phyloP scores from a whole-genome alignment of 2,329 filamentous ascomycete species.

The Colletotrichum tabaci region DNA sequence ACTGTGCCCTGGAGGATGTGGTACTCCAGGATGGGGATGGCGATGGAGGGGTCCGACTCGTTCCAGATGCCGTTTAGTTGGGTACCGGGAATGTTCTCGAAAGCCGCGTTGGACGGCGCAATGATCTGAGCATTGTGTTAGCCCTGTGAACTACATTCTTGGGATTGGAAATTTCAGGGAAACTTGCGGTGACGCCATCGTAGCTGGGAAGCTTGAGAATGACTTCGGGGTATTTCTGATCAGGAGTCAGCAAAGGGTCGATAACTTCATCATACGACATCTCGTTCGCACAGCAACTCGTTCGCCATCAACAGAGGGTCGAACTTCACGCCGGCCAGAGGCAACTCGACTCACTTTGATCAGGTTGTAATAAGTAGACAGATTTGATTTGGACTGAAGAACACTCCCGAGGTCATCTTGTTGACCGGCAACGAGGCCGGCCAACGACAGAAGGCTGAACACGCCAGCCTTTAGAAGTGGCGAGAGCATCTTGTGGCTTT shows the following conservation, averaged over 20 bases:
- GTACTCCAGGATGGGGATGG: slow-evolving; percentile 70
- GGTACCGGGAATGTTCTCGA: slow-evolving; percentile 68
- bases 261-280: background rate
- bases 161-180: background rate
- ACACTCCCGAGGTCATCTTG: slow-evolving; percentile 56
- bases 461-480: background rate
- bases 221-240: slow-evolving; percentile 63
- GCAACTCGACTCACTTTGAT: slow-evolving; percentile 54
- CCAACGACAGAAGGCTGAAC: background rate
- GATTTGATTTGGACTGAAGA: slow-evolving; percentile 56
- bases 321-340: background rate
- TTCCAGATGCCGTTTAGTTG: slow-evolving; percentile 63
- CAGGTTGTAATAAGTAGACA: slow-evolving; percentile 60
- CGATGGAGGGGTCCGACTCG: slow-evolving; percentile 59
- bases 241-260: background rate
- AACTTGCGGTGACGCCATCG: slow-evolving; percentile 60
- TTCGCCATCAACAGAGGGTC: too few relatives aligned
- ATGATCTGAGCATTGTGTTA: slow-evolving; percentile 58
- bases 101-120: slow-evolving; percentile 71
- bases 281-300: too few relatives aligned
- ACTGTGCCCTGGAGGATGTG: slow-evolving; percentile 72
- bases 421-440: slow-evolving; percentile 40
- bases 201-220: slow-evolving; percentile 60
- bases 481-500: slow-evolving; percentile 9
- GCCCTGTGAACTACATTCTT: background rate